Evolutionary conservation across 164 flowering plant genomes (phyloP).

Genomic region (Dillenia suffruticosa): DNA sequence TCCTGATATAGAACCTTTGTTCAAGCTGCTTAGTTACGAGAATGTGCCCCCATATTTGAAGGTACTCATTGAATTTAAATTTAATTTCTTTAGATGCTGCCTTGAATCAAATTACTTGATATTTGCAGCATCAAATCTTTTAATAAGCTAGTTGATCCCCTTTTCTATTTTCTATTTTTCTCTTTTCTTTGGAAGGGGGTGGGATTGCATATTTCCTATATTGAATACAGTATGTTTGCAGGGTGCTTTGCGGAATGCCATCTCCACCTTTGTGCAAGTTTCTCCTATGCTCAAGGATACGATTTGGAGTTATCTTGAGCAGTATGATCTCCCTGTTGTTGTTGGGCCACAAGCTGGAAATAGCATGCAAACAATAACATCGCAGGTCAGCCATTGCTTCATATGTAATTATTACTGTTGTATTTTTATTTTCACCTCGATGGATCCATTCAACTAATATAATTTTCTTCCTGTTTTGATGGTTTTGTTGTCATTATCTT

Average conservation of each 20-base stretch:
- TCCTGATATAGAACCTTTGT: constrained; percentile 92
- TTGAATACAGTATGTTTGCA: constrained; percentile 16
- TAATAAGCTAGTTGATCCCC: too few species aligned
- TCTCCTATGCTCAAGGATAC: constrained; percentile 74
- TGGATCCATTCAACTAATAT: too few species aligned
- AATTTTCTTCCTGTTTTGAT: too few species aligned
- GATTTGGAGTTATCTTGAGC: constrained; percentile 93
- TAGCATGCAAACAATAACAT: constrained; percentile 36
- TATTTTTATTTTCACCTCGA: too few species aligned
- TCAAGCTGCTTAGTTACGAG: constrained; percentile 95
- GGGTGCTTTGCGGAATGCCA: constrained; percentile 92
- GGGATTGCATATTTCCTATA: not conserved
- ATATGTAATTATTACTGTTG: too few species aligned
- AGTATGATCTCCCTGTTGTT: constrained; percentile 95
- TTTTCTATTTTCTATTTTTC: not conserved
- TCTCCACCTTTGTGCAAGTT: constrained; percentile 64
- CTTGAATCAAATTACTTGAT: too few species aligned
- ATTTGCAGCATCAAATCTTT: too few species aligned
- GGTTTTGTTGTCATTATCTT: too few species aligned
- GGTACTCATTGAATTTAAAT: constrained; percentile 33
- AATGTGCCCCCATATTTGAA: constrained; percentile 95
- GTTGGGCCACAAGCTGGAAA: constrained; percentile 58
- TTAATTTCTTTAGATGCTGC: too few species aligned
- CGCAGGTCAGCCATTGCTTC: constrained; percentile 44
- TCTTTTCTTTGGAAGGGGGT: not conserved